Base-by-base conservation (phyloP, 148 eudicot genomes). In the Amaranthus palmeri region DNA sequence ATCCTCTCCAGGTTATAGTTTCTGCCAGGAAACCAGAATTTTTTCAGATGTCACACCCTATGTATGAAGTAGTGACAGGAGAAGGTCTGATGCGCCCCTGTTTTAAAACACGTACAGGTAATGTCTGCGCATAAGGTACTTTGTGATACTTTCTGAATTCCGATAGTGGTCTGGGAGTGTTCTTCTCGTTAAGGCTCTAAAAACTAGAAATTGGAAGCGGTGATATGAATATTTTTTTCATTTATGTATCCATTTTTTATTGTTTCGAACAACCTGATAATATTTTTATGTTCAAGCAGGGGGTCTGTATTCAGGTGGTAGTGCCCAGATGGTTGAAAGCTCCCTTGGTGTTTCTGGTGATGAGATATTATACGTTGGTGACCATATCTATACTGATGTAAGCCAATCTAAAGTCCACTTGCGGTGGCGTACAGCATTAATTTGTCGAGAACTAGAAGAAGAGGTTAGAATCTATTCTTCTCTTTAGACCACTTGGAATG, bases 31-130 rank as follows among this genome's bases (percentile, higher is more conserved):
- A 93, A 85, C 98, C 98, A 72, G 98, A 93, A 79, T 93, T 93
- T 78, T 93, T 93, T 76, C 98, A 91, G 73, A 91, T 83, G 89
- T 84, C 98, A 41, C 98, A 93, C 72, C 98, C 98, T 11, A 77
- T 93, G 89, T 91, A 93, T 78, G 98, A 93, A 85, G 90, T 93
- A 73, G 98, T 93, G 80, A 93, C 98, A 8, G 90, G 80, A 60
- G 98, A 91, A 76, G 98, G 98, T 71, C 84, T 93, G 13, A 91
- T 93, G 98, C 97, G 97, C 74, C 98, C 98, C 53, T 93, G 96
- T 78, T 93, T 91, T 71, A 91, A 91, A 85, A 88, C 88, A 72
- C 79, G 71, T 50, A 83, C 90, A 87, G 98, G 98, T 91, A 78
- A 69, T 50, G 66, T 68, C 50, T 61, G 14, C 55, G 40, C 56